Base-by-base conservation (phyloP, 352 stramenopile genomes). In the Phytophthora citricola region DNA sequence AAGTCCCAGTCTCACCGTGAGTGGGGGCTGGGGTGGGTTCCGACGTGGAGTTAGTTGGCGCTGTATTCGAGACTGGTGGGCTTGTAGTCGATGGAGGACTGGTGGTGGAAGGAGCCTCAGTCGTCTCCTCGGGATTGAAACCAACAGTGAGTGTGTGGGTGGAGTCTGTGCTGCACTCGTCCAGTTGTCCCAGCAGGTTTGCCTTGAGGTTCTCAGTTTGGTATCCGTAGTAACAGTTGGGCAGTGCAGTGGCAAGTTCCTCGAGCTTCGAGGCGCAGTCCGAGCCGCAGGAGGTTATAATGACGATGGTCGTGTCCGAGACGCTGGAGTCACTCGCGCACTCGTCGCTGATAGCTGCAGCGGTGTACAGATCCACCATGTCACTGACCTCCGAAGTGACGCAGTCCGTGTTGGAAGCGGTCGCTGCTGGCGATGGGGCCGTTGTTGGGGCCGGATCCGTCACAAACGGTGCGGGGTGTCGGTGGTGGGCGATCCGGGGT, bases 201-300 rank as follows among this genome's bases (percentile, higher is more conserved):
- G 44, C 46, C 20, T 58, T 69, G 32, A 69, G 4, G 36, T 63
- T 69, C 46, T 69, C 60, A 9, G 52, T 63, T 14, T 67, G 59
- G 36, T 52, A 69, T 31, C 34, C 34, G 46, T 69, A 69, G 53
- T 64, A 64, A 39, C 62, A 70, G 40, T 70, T 57, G 54, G 55
- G 62, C 24, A 65, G 48, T 39, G 36, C 45, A 34, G 47, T 56
- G 20, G 60, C 60, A 15, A 68, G 50, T 10, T 57, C 43, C 43
- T 63, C 52, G 26, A 68, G 51, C n/a, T 62, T 68, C 14, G 60
- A 63, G 34, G 60, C 51, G 22, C 51, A 63, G 10, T 51, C 17
- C 9, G 50, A 68, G 27, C 34, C 45, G 44, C 60, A 68, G 29
- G 52, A 45, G 8, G 60, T 59, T 8, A 10, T 50, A 26, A 68